These are phyloP conservation scores for Picea glauca DNA, from an alignment of 75 land plant genomes.

Conservation along the genomic window DNA sequence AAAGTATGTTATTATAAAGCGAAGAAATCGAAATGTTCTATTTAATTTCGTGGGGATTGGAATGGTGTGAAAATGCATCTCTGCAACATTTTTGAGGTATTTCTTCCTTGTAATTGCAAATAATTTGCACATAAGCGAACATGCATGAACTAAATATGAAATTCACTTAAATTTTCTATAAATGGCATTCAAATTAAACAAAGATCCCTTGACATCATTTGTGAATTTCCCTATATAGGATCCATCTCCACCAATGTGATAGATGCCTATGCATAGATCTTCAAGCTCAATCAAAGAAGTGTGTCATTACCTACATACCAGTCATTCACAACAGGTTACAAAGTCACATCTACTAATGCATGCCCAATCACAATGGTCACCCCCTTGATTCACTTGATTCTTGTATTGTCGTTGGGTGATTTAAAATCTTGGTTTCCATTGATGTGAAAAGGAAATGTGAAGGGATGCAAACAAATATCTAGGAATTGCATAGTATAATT, in stretches of 20 bases:
- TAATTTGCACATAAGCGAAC: too few relatives aligned
- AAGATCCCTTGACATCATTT: conserved; percentile 38
- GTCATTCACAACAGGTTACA: conserved; percentile 75
- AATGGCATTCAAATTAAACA: conserved; percentile 55
- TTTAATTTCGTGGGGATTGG: too few relatives aligned
- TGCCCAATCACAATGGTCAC: conserved; percentile 87
- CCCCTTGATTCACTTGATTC: conserved; percentile 49
- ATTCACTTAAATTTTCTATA: conserved; percentile 12
- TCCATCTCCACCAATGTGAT: conserved; percentile 78
- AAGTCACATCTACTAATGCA: conserved; percentile 76
- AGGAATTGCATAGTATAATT: conserved; percentile 70
- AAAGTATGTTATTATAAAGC: too few relatives aligned
- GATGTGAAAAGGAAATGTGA: conserved; percentile 68
- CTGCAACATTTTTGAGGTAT: too few relatives aligned
- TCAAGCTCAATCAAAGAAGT: conserved; percentile 84
- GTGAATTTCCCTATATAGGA: conserved; percentile 56
- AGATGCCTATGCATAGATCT: conserved; percentile 78
- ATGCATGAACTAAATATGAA: too few relatives aligned
- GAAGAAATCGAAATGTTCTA: too few relatives aligned
- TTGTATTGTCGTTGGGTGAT: conserved; percentile 63
- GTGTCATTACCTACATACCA: conserved; percentile 93
- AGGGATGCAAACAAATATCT: conserved; percentile 74
- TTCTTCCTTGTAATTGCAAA: too few relatives aligned
- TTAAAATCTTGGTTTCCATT: conserved; percentile 22
- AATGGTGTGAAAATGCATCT: too few relatives aligned